Percentiles rank a stretch among this genome's conserved stretches.
Conservation (phyloP, 2,329 filamentous ascomycete genomes). For the Alternaria conjuncta region DNA sequence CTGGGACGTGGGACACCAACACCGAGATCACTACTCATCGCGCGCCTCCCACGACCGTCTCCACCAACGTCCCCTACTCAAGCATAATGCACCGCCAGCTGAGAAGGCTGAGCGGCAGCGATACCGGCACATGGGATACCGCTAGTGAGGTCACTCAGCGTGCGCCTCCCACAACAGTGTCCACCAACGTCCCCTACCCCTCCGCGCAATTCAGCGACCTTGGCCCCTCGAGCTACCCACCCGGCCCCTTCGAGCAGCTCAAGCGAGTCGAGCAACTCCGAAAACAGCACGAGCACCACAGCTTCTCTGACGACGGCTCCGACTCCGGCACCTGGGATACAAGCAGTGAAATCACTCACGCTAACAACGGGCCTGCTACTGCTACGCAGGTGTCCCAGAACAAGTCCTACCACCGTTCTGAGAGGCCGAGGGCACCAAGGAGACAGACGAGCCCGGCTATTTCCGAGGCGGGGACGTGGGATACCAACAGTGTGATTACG, state of each 20-base stretch:
- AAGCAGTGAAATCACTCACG: slow-evolving; percentile 14
- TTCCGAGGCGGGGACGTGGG: slow-evolving; percentile 13
- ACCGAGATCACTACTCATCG: slow-evolving; percentile 7
- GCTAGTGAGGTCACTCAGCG: slow-evolving; percentile 8
- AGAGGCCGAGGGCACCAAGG: slow-evolving; percentile 1
- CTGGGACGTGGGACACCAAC: slow-evolving; percentile 5
- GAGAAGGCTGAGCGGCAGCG: slow-evolving; percentile 12
- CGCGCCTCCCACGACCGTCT: slow-evolving; percentile 9
- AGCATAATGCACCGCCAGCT: neutral
- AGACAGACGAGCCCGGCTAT: slow-evolving; percentile 7
- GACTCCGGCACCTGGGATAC: slow-evolving; percentile 15
- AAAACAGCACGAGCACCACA: slow-evolving; percentile 6
- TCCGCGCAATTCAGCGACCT: neutral
- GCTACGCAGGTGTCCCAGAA: slow-evolving; percentile 8
- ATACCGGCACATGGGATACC: slow-evolving; percentile 13
- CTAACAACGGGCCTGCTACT: slow-evolving; percentile 11
- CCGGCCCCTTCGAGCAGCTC: slow-evolving; percentile 9
- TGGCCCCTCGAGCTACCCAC: slow-evolving; percentile 4
- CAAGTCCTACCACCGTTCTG: slow-evolving; percentile 2
- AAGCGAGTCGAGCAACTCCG: slow-evolving; percentile 8
- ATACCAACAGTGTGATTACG: slow-evolving; percentile 14
- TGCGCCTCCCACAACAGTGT: slow-evolving; percentile 7
- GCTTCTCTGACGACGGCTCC: slow-evolving; percentile 9
- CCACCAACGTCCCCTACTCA: slow-evolving; percentile 10
- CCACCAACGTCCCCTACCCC: slow-evolving; percentile 13